Evolutionary conservation across 2,329 filamentous ascomycete genomes (phyloP), one percentile per base, ranked within the genome.

Genomic region (Aureobasidium sp.): DNA sequence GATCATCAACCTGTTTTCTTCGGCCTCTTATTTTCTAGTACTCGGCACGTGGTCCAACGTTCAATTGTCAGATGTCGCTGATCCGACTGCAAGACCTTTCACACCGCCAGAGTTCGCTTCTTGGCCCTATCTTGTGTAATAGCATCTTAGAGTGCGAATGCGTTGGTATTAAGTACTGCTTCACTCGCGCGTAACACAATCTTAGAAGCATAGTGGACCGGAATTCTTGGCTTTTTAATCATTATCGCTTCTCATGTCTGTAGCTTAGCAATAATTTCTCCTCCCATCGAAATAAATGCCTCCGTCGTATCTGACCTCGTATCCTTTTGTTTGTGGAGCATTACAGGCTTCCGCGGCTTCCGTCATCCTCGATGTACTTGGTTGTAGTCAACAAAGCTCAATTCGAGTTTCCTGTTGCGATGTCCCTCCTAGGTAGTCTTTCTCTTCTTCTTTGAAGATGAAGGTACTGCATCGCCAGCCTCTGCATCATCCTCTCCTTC

Each of bases 391-490:
- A 17, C 48, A 36, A 20, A 51, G 5, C 9, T 20, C 34, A 6
- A 23, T n/a, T 36, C n/a, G 5, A 51, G 29, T 5, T 23, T 36
- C 12, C n/a, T 36, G 48, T 36, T 15, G 26, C 26, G 46, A 32
- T n/a, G 17, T 26, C 5, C 37, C 37, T 55, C 34, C 51, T 55
- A 55, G 37, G 51, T 29, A 29, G 34, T 55, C 27, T 42, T 55
- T 55, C 55, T 58, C 46, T 60, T 60, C 57, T 50, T 60, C 57
- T 59, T 50, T 8, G 56, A 60, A 10, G 56, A 60, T 2, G 17
- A 3, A 8, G 32, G 56, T 42, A 26, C 42, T 10, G 12, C 26
- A 20, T 32, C 36, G 20, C 47, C 29, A 12, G 23, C 20, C 20
- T 48, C 32, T 10, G 26, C 59, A 13, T 56, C 42, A 39, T 56